Base-by-base conservation (phyloP, 2,329 filamentous ascomycete genomes). In the Phialemoniopsis sp. region DNA sequence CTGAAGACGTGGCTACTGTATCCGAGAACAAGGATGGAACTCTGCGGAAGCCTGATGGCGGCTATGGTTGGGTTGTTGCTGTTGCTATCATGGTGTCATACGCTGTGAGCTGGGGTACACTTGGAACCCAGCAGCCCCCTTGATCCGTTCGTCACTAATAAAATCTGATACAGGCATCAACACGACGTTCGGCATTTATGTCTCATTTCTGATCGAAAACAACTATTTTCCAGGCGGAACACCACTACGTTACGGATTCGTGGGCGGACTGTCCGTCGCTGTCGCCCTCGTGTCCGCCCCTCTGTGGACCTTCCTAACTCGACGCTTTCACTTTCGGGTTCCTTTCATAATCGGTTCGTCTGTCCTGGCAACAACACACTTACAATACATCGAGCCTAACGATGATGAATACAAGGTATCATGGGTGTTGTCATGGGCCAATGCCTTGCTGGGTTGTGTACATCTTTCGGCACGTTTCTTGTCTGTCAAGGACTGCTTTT, bases 401-500 rank as follows among this genome's bases (percentile, higher is more conserved):
- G 2, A 8, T 8, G 10, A 29, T 19, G 4, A 30, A 10, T 6
- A 13, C 9, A 5, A 42, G 40, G 35, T 8, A 38, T 38, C 10
- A 8, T 37, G 4, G 30, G 36, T 9, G 34, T 43, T 15, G 41
- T 43, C 2, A 18, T 43, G 4, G 41, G 41, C n/a, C 41, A 43
- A 28, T 37, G 34, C 12, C 37, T 39, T 4, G 37, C 37, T 2
- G 41, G 41, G 2, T 14, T 43, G 5, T 39, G 37, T 32, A 36
- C 18, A 1, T 37, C 41, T 3, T 43, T 39, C 28, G 41, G 19
- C 8, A 10, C 34, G 7, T 43, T 36, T 17, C 41, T 43, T 8
- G 37, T 43, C n/a, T 43, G 41, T 15, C 41, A 43, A 17, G 37
- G 37, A 12, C 13, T 43, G 3, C 30, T 43, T 4, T 43, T 43